These are phyloP conservation scores for Trichoderma virens DNA, from an alignment of 495 filamentous ascomycete genomes.

Conservation along the genomic window DNA sequence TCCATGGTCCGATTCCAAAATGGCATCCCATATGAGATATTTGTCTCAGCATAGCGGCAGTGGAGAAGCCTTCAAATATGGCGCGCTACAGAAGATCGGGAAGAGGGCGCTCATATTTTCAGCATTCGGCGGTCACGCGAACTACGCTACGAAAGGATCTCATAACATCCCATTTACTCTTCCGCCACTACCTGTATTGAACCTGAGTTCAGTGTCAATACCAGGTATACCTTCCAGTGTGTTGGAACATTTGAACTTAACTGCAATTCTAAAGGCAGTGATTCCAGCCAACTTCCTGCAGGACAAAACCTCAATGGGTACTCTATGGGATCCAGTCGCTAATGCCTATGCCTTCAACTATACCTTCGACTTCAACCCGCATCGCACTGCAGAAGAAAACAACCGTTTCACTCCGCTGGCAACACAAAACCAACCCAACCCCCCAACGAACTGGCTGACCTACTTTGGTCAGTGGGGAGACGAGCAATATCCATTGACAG, in stretches of 20 bases:
- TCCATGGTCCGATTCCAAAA: background rate
- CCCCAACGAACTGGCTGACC: background rate
- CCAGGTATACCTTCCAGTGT: background rate
- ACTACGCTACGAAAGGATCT: background rate
- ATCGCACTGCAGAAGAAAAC: background rate
- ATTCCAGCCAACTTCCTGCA: background rate
- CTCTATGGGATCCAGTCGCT: background rate
- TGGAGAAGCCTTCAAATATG: background rate
- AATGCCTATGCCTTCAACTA: background rate
- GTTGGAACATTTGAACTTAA: background rate
- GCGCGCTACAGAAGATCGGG: background rate
- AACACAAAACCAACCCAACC: background rate
- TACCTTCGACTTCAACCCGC: background rate
- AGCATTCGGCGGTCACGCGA: background rate
- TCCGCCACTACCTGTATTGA: background rate
- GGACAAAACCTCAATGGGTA: background rate
- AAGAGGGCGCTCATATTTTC: constrained; percentile 1
- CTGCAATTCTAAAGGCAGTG: background rate
- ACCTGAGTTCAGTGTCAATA: background rate
- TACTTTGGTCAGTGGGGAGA: background rate
- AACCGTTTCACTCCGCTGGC: background rate
- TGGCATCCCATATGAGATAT: background rate
- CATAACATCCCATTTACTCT: background rate
- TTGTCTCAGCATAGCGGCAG: background rate
- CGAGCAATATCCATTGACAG: background rate